Conservation (phyloP, 352 stramenopile genomes). For the Globisporangium paddicum region DNA sequence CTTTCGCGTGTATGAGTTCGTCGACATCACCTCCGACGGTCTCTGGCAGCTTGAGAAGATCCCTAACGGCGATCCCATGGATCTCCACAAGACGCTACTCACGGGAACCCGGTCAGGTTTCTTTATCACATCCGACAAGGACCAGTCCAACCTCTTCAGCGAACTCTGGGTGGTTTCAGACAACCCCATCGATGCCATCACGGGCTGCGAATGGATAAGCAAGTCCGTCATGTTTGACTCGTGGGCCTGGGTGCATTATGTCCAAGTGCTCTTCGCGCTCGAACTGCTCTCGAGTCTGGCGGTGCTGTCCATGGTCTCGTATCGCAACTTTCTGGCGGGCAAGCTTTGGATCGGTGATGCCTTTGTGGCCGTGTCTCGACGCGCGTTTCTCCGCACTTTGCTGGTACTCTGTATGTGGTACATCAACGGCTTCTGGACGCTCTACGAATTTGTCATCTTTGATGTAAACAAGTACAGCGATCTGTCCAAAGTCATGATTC, state of each 20-base stretch:
- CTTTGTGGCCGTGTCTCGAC: background rate
- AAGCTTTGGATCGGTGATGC: constrained; percentile 11
- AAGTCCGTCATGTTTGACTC: constrained; percentile 5
- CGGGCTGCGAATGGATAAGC: background rate
- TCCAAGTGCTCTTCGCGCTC: constrained; percentile 16
- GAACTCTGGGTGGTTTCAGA: constrained; percentile 7
- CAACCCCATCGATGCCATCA: constrained; percentile 8
- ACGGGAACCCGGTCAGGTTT: constrained; percentile 14
- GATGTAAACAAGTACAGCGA: constrained; percentile 24
- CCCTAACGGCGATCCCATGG: background rate
- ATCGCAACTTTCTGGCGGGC: constrained; percentile 5
- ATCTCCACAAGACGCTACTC: background rate
- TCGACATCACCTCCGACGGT: constrained; percentile 3
- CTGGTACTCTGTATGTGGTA: constrained; percentile 34
- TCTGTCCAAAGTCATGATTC: constrained; percentile 21
- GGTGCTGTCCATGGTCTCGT: constrained; percentile 8
- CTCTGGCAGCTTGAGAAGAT: constrained; percentile 16
- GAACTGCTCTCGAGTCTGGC: constrained; percentile 11
- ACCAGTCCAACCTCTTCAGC: constrained; percentile 15
- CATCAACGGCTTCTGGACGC: constrained; percentile 36
- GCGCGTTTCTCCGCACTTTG: constrained; percentile 16
- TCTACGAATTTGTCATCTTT: constrained; percentile 38
- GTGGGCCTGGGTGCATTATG: constrained; percentile 21
- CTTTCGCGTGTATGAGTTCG: constrained; percentile 10
- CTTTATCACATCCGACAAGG: constrained; percentile 3